Percentiles rank a stretch among this genome's conserved stretches.
Conservation (phyloP, 75 land plant genomes). For the Chamaecyparis obtusa region DNA sequence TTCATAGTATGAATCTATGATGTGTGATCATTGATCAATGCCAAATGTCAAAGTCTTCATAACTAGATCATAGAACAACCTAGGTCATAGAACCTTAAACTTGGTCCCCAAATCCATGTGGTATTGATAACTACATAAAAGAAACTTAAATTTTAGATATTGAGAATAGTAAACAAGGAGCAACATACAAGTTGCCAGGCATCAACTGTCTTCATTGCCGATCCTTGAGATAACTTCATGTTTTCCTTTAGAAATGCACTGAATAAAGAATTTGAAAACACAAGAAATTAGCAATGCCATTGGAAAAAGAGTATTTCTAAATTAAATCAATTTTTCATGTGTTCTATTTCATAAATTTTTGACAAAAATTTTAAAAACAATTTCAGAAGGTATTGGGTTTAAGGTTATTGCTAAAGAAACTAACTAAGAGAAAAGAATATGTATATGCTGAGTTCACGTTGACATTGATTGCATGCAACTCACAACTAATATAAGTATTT, state of each 20-base stretch:
- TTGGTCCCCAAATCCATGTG: not conserved
- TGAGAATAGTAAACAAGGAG: not conserved
- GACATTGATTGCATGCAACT: not conserved
- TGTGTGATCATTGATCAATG: too few relatives aligned
- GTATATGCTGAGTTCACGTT: not conserved
- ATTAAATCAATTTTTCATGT: not conserved
- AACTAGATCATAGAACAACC: too few relatives aligned
- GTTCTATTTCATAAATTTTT: not conserved
- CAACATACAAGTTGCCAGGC: conserved; percentile 12
- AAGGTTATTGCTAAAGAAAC: not conserved
- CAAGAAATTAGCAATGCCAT: not conserved
- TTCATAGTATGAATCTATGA: too few relatives aligned
- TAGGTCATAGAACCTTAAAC: not conserved
- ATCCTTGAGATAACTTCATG: conserved; percentile 1
- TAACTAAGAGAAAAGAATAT: not conserved
- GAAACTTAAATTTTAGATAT: not conserved
- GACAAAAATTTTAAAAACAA: not conserved
- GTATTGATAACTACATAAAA: not conserved
- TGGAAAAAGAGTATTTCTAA: not conserved
- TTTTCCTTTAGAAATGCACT: conserved; percentile 9
- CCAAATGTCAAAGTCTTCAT: too few relatives aligned
- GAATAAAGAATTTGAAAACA: not conserved
- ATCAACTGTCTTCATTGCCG: not conserved
- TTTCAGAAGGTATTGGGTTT: not conserved
- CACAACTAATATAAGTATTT: not conserved